Evolutionary conservation across 331 rosid species (phyloP), one percentile per base, ranked within the genome.

Genomic region (Stylosanthes scabra): DNA sequence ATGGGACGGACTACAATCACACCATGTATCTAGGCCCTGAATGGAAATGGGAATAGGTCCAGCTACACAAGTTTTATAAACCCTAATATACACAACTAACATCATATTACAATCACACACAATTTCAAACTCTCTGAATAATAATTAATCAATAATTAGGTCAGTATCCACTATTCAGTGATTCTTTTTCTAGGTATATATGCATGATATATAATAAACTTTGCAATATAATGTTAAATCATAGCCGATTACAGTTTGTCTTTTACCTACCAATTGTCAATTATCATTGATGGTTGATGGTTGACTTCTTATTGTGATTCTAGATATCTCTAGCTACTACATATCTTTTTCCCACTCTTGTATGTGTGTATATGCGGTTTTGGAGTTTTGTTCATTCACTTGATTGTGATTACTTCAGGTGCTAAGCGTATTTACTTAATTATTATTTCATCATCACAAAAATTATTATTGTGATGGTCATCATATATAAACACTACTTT

Each of bases 351-450:
- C 14, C 11, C 20, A 44, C 39, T 42, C 55, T 42, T 27, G 13
- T 31, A 4, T 31, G 37, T 31, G 37, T 31, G 37, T 31, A 4
- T 34, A 6, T 65, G 15, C 8, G 40, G 25, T 27, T 65, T 65
- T 45, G 25, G 56, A 64, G 56, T 64, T 64, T 45, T 45, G 14
- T 65, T 46, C 39, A 45, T 65, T 46, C 39, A 45, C 58, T 65
- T 65, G 57, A 7, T 41, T 44, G 12, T 44, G 29, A 2, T 41
- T 47, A 41, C 51, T 15, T 64, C 65, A n/a, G 51, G 40, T 68
- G 31, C 40, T 68, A 34, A 34, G 6, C 6, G 6, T 34, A 34
- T 51, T 14, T 68, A 34, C 37, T 7, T 14, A 4, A 11, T 49
- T 44, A 20, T 20, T 44, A 7, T 25, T 44, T 44, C n/a, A n/a